Base-by-base conservation (phyloP, 345 rosid genomes). In the Sonneratia caseolaris region DNA sequence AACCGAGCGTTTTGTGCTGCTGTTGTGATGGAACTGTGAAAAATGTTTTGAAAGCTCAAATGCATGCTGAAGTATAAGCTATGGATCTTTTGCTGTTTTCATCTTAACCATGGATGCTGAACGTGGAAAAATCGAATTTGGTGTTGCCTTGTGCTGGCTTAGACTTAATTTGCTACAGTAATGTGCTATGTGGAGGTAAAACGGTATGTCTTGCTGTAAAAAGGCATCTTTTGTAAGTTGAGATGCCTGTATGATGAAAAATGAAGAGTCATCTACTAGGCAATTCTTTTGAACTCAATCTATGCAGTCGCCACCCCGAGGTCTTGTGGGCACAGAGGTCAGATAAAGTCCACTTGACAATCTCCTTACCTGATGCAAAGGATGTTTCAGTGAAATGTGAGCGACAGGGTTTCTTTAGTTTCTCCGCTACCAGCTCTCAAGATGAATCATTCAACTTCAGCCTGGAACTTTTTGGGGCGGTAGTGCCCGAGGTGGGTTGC, bases 321-420 rank as follows among this genome's bases (percentile, higher is more conserved):
- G 97, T 92, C 77, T 91, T 95, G 61, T 92, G 97, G 97, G 97
- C 99, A 69, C 97, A 95, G 79, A 83, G 93, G 73, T 92, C 97
- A 9, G 97, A 89, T 70, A 95, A 83, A 75, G 90, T 92, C 16
- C 85, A 89, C 80, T 74, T 95, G 43, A 95, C 97, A 1, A 78
- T 95, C 1, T 83, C 97, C 42, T 83, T 95, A 67, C 97, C 99
- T 19, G 99, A 95, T 66, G 97, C 97, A 1, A 90, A 79, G 64
- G 87, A 87, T 37, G 79, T 95, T 66, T 82, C 92, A 1, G 93
- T 87, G 48, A 90, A 89, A 81, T 89, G 89, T 62, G 93, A 95
- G 57, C 85, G 90, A 38, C 82, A 82, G 68, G 93, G 99, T 3
- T 38, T 83, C 0, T 90, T 95, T 74, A 79, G 81, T 35, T 95